Percentiles rank a stretch among this genome's conserved stretches.
These are phyloP conservation scores for Salix udensis DNA, from an alignment of 345 rosid species.

Conservation along the genomic window DNA sequence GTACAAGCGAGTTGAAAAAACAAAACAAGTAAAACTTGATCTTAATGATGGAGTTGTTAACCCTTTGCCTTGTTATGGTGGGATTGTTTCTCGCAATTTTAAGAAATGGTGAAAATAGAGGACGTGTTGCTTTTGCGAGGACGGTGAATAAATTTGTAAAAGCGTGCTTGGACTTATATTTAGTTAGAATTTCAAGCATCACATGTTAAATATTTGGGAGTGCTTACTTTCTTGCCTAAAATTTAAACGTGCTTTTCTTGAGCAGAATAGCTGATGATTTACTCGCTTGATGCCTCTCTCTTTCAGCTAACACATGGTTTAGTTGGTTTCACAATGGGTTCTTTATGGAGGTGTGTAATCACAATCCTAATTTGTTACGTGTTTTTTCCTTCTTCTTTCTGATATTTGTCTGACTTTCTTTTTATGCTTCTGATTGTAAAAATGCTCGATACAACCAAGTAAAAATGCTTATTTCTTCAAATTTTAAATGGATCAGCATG, in stretches of 20 bases:
- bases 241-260: background rate
- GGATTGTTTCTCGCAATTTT: background rate
- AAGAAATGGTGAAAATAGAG: background rate
- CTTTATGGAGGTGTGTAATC: conserved; percentile 71
- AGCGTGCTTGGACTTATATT: background rate
- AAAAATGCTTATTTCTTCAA: background rate
- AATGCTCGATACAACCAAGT: background rate
- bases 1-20: background rate
- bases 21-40: background rate
- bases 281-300: conserved; percentile 5
- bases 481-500: conserved; percentile 6
- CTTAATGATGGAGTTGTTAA: no score
- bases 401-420: background rate
- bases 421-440: background rate
- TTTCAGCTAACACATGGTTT: conserved; percentile 82
- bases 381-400: background rate
- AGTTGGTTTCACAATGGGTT: conserved; percentile 78
- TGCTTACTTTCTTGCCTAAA: background rate
- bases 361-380: background rate
- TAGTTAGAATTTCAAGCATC: background rate
- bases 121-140: background rate
- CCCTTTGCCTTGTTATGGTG: background rate
- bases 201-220: background rate
- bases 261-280: background rate
- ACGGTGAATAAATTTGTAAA: background rate